Conservation (phyloP, 2,329 filamentous ascomycete species). For the Sclerotinia nivalis region DNA sequence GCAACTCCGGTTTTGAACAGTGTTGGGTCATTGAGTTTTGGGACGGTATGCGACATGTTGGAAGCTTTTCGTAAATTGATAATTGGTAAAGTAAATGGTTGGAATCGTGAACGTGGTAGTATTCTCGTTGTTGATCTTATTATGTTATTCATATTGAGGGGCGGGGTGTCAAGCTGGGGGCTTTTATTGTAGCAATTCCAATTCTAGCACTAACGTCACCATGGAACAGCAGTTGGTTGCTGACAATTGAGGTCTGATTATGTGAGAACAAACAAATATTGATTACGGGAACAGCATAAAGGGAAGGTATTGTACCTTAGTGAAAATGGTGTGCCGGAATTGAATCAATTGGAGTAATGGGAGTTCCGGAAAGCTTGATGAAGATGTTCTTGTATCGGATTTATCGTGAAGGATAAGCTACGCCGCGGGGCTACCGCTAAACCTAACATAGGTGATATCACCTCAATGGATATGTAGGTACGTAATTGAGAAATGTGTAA, state of each 20-base stretch:
- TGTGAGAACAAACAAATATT: neutral
- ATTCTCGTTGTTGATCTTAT: constrained; percentile 33
- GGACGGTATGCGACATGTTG: constrained; percentile 37
- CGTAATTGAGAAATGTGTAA: constrained; percentile 5
- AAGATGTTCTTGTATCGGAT: constrained; percentile 2
- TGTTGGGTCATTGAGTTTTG: constrained; percentile 73
- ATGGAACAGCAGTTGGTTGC: constrained; percentile 18
- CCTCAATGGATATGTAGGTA: neutral
- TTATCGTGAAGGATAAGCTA: constrained; percentile 12
- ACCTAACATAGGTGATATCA: constrained; percentile 4
- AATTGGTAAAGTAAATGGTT: constrained; percentile 33
- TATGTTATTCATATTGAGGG: constrained; percentile 34
- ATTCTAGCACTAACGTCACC: constrained; percentile 5
- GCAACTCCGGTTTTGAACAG: constrained; percentile 79
- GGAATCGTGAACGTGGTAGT: constrained; percentile 34
- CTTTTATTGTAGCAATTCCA: constrained; percentile 17
- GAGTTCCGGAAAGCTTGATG: constrained; percentile 16
- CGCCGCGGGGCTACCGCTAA: constrained; percentile 1
- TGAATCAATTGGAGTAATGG: neutral
- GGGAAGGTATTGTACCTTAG: neutral
- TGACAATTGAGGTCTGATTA: constrained; percentile 7
- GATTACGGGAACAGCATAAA: no score
- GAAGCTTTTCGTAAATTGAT: constrained; percentile 32
- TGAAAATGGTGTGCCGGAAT: neutral
- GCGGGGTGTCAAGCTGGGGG: neutral